Evolutionary conservation across 352 stramenopile species (phyloP).

Genomic region (Globisporangium apiculatum): DNA sequence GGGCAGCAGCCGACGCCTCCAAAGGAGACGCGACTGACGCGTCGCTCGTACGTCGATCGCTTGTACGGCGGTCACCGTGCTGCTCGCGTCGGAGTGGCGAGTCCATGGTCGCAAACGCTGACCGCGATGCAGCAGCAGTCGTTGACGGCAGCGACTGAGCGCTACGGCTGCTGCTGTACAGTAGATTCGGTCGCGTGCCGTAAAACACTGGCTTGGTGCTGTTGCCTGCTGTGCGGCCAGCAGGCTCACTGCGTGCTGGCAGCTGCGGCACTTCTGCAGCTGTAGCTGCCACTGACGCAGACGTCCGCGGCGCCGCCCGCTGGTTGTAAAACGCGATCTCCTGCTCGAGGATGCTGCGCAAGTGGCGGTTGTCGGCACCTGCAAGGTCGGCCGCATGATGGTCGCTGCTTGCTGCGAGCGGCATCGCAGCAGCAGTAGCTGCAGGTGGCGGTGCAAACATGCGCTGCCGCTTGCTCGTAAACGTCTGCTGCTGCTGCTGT

Average conservation of each 20-base stretch:
- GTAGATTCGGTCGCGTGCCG: not conserved
- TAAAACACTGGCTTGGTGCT: not conserved
- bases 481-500: not conserved
- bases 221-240: not conserved
- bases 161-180: not conserved
- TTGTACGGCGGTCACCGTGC: no score
- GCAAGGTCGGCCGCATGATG: constrained; percentile 1
- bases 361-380: constrained; percentile 6
- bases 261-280: not conserved
- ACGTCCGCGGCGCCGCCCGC: not conserved
- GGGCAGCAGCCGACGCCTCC: no score
- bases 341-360: constrained; percentile 13
- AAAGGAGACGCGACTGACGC: not conserved
- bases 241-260: not conserved
- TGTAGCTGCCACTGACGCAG: not conserved
- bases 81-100: not conserved
- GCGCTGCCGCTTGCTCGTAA: constrained; percentile 9
- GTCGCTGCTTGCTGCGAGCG: not conserved
- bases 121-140: no score
- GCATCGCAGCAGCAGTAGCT: not conserved
- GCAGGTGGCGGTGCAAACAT: constrained; percentile 6
- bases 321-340: constrained; percentile 16
- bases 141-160: not conserved
- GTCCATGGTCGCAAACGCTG: not conserved
- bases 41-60: not conserved